phyloP scores from a whole-genome alignment of 1,139 yeast genomes.

The Meyerozyma guilliermondii region DNA sequence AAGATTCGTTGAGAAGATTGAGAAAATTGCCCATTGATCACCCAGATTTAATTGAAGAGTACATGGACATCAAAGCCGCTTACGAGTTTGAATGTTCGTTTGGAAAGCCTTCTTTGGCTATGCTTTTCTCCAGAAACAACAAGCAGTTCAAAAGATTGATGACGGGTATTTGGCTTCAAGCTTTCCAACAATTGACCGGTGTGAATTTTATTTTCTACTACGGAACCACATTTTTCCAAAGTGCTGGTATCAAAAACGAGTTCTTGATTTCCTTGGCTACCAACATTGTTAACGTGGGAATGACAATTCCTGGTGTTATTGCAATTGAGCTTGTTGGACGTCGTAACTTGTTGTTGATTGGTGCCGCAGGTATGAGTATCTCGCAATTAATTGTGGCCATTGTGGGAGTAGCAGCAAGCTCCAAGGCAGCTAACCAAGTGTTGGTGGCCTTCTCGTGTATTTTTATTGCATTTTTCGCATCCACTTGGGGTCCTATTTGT shows the following conservation, averaged over 20 bases:
- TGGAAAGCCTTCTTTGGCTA: slow-evolving; percentile 30
- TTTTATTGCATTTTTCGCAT: slow-evolving; percentile 68
- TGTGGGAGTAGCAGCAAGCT: slow-evolving; percentile 21
- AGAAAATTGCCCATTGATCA: slow-evolving; percentile 35
- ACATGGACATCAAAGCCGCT: slow-evolving; percentile 34
- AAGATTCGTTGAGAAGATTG: slow-evolving; percentile 25
- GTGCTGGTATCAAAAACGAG: slow-evolving; percentile 45
- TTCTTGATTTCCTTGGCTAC: slow-evolving; percentile 33
- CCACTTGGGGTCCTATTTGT: slow-evolving; percentile 77
- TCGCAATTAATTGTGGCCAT: slow-evolving; percentile 22
- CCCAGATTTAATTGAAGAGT: slow-evolving; percentile 36
- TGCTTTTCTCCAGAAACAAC: slow-evolving; percentile 28
- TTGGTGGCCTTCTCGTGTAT: slow-evolving; percentile 66
- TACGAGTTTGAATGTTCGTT: slow-evolving; percentile 28
- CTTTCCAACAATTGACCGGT: slow-evolving; percentile 71
- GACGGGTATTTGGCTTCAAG: slow-evolving; percentile 32
- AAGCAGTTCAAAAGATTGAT: slow-evolving; percentile 31
- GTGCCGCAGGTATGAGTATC: slow-evolving; percentile 20
- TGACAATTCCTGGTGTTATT: slow-evolving; percentile 23
- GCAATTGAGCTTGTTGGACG: slow-evolving; percentile 12
- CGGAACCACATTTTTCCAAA: slow-evolving; percentile 61
- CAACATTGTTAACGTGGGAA: slow-evolving; percentile 32
- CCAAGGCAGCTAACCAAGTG: slow-evolving; percentile 47
- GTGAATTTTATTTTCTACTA: slow-evolving; percentile 67
- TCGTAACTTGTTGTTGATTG: slow-evolving; percentile 24